Evolutionary conservation across 2,329 filamentous ascomycete genomes (phyloP).

Genomic region (Fusarium dimerum): DNA sequence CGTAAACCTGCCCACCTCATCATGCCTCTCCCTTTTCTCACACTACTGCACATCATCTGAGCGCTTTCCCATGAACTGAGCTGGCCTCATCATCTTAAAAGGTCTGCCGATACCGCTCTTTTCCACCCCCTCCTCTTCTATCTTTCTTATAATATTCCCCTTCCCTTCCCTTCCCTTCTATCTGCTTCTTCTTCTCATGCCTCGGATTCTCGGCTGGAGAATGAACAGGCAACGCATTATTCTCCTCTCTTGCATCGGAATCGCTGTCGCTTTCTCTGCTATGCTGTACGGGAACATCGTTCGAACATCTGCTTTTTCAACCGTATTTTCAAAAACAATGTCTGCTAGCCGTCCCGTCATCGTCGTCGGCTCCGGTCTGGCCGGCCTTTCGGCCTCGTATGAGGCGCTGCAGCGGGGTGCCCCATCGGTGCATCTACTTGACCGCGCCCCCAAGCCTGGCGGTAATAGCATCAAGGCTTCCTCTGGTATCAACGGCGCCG

Average conservation of each 20-base stretch:
- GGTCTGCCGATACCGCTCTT: neutral
- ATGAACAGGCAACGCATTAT: conserved; percentile 31
- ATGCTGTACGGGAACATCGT: conserved; percentile 31
- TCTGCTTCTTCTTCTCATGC: conserved; percentile 16
- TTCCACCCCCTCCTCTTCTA: neutral
- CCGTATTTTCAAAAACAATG: conserved; percentile 30
- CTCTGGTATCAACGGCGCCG: conserved; percentile 65
- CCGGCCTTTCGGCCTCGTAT: conserved; percentile 60
- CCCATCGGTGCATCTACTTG: conserved; percentile 55
- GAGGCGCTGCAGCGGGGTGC: conserved; percentile 54
- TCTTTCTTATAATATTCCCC: conserved; percentile 16
- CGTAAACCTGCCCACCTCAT: too few species aligned
- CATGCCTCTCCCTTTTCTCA: neutral
- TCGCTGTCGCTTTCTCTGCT: conserved; percentile 30
- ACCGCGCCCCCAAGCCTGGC: conserved; percentile 60
- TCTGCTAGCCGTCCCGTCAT: conserved; percentile 44
- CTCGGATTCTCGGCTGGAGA: conserved; percentile 30
- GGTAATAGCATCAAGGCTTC: conserved; percentile 69
- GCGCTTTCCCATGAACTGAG: conserved; percentile 6
- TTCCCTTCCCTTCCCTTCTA: conserved; percentile 8
- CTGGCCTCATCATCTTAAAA: neutral
- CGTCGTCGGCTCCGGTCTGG: conserved; percentile 65
- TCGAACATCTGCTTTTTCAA: conserved; percentile 17
- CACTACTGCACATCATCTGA: neutral
- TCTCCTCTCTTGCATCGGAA: conserved; percentile 29